Evolutionary conservation across 1,284 basidiomycete genomes (phyloP), one percentile per base, ranked within the genome.

Genomic region (Trametes versicolor): DNA sequence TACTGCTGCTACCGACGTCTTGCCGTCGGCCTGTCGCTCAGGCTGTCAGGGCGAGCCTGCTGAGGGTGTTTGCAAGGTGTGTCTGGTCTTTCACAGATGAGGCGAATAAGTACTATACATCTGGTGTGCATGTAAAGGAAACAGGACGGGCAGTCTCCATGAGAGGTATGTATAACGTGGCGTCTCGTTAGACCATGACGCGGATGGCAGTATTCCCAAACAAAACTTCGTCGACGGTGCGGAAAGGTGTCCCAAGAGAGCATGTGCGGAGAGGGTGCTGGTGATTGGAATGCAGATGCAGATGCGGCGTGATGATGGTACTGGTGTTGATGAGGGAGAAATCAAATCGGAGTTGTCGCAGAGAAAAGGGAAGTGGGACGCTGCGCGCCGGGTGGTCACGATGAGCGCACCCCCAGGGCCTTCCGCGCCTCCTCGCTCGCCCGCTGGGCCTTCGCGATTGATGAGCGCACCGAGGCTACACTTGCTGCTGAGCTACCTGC

Each of bases 341-440:
- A 23, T 19, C 15, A 29, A 32, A 19, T 29, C 4, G 10, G 25
- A 34, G 41, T 57, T 48, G 56, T 58, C 56, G 56, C 56, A 49
- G 34, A 32, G 29, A 15, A 27, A 29, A 19, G 25, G 34, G 27
- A 19, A 3, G 37, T 19, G 4, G 45, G 27, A 56, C 27, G 13
- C 12, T 23, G 27, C 27, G 25, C 52, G 29, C n/a, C 19, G 10
- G 48, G 34, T 13, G 37, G 55, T 63, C 58, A 27, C 43, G 19
- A 69, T 53, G 68, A 58, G 19, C 63, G 63, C 23, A 50, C 56
- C 8, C 62, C 77, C 60, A 85, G 71, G 43, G 76, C 80, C 74
- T 83, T 88, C 67, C 82, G 78, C 21, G 82, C 82, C 58, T 87
- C 87, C 69, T 87, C 86, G 59, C 77, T 79, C 17, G 82, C 83